A percentile compares a stretch with the other conserved stretches of the same genome.
Evolutionary conservation across 1,284 basidiomycete genomes (phyloP).

Genomic region (Trametes pubescens): DNA sequence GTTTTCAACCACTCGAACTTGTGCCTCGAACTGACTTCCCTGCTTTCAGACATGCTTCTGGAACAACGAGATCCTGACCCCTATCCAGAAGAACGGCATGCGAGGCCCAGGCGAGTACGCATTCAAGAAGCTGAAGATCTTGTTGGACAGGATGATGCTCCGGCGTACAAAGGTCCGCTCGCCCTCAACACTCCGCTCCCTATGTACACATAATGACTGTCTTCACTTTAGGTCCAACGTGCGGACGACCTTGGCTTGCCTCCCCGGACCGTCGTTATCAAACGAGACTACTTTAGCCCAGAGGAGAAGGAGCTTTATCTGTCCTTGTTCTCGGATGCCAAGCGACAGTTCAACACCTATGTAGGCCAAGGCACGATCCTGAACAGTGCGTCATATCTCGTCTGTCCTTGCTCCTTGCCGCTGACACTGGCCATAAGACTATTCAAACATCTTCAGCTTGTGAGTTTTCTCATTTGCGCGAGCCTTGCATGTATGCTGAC

Average conservation of each 20-base stretch:
- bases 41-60: constrained; percentile 77
- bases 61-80: constrained; percentile 94
- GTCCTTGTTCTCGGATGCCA: constrained; percentile 92
- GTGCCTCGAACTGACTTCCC: background rate
- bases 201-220: background rate
- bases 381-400: constrained; percentile 73
- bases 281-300: constrained; percentile 93
- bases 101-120: constrained; percentile 78
- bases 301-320: constrained; percentile 97
- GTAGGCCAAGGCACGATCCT: constrained; percentile 91
- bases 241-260: constrained; percentile 99
- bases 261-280: constrained; percentile 90
- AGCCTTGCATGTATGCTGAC: background rate
- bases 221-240: constrained; percentile 75
- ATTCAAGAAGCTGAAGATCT: constrained; percentile 90
- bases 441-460: constrained; percentile 94
- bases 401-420: background rate
- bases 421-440: constrained; percentile 62
- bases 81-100: constrained; percentile 89
- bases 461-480: constrained; percentile 42
- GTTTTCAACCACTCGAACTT: background rate
- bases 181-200: background rate
- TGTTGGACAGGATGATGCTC: constrained; percentile 97
- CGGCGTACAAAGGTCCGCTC: constrained; percentile 76
- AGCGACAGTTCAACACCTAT: constrained; percentile 92